Conservation (phyloP, 306 rosid species). For the Begonia peltatifolia region DNA sequence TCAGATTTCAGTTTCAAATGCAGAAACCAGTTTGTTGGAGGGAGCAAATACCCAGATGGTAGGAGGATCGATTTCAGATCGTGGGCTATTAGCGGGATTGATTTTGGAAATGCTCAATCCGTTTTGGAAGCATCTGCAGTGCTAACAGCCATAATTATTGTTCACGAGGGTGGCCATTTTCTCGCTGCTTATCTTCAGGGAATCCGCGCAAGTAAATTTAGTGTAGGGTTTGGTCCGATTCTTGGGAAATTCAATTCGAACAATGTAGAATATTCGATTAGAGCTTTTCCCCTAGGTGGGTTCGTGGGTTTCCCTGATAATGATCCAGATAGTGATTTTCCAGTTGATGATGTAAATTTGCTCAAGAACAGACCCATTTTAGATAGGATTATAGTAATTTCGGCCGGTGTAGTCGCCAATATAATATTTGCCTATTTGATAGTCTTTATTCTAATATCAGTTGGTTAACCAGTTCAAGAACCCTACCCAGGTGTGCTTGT, state of each 20-base stretch:
- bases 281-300: conserved; percentile 97
- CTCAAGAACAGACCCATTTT: conserved; percentile 88
- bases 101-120: conserved; percentile 76
- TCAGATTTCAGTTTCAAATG: conserved; percentile 15
- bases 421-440: conserved; percentile 59
- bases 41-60: conserved; percentile 19
- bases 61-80: conserved; percentile 38
- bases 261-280: conserved; percentile 78
- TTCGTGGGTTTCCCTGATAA: conserved; percentile 98
- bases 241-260: conserved; percentile 78
- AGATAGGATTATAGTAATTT: conserved; percentile 79
- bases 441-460: conserved; percentile 67
- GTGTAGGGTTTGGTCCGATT: conserved; percentile 96
- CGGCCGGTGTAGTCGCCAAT: conserved; percentile 96
- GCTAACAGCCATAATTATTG: conserved; percentile 75
- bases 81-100: conserved; percentile 48
- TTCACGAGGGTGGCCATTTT: conserved; percentile 95
- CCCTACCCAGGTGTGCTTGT: conserved; percentile 80
- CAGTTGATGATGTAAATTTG: conserved; percentile 67
- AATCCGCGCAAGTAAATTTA: conserved; percentile 89
- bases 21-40: conserved; percentile 30
- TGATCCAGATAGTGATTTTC: conserved; percentile 89
- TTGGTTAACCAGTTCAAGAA: conserved; percentile 93
- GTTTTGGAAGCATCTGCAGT: conserved; percentile 81
- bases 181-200: conserved; percentile 94